Conservation (phyloP, 768 basidiomycete species). For the Lactarius psammicola region DNA sequence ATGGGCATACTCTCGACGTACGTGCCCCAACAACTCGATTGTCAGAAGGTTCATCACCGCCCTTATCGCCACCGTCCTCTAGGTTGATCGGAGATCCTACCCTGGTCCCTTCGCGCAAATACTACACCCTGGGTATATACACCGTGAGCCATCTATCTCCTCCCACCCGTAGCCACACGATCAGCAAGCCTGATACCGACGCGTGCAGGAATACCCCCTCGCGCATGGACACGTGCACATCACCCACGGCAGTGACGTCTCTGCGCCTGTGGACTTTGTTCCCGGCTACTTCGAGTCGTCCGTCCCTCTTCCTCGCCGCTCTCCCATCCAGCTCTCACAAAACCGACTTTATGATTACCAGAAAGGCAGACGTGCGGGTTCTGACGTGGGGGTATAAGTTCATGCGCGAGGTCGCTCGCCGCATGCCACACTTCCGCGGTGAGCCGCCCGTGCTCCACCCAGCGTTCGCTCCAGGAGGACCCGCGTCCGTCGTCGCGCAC, state of each 20-base stretch:
- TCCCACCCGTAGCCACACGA: not conserved
- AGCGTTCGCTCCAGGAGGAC: slow-evolving; percentile 34
- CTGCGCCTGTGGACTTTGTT: slow-evolving; percentile 28
- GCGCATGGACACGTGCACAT: slow-evolving; percentile 30
- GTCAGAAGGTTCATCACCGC: not conserved
- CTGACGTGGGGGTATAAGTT: slow-evolving; percentile 56
- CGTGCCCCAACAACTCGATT: slow-evolving; percentile 14
- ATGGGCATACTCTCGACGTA: slow-evolving; percentile 46
- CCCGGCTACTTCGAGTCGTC: slow-evolving; percentile 39
- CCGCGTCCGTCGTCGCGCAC: slow-evolving; percentile 26
- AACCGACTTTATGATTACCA: slow-evolving; percentile 26
- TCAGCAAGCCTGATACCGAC: not conserved
- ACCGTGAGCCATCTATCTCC: not conserved
- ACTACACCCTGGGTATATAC: slow-evolving; percentile 25
- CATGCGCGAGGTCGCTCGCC: slow-evolving; percentile 49
- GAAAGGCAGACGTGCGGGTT: slow-evolving; percentile 38
- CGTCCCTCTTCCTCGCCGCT: slow-evolving; percentile 45
- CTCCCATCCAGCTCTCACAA: slow-evolving; percentile 32
- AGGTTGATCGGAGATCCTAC: slow-evolving; percentile 26
- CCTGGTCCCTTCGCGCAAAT: slow-evolving; percentile 17
- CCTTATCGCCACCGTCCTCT: not conserved
- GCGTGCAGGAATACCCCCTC: slow-evolving; percentile 23
- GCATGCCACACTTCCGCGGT: slow-evolving; percentile 44
- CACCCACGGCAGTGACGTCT: slow-evolving; percentile 23
- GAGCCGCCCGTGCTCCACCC: slow-evolving; percentile 35